Conservation (phyloP, 441 rosid species). For the Mallotus japonicus region DNA sequence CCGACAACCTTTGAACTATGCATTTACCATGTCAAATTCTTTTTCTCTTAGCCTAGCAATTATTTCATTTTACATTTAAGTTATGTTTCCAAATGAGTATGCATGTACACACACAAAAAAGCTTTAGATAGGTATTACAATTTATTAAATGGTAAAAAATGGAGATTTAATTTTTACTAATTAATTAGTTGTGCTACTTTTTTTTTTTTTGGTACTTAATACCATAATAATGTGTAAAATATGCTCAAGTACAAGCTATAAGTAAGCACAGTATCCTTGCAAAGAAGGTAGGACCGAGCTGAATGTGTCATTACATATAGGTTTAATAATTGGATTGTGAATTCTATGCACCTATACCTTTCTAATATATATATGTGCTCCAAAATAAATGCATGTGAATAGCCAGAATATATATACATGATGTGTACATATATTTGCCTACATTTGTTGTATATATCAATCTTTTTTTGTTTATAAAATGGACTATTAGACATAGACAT, state of each 20-base stretch:
- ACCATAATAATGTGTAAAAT: background rate
- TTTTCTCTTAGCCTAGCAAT: no score
- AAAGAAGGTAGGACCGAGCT: slow-evolving; percentile 19
- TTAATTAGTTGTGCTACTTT: background rate
- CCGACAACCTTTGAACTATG: no score
- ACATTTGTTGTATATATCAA: slow-evolving; percentile 10
- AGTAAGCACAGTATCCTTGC: background rate
- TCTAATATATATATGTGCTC: background rate
- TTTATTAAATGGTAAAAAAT: no score
- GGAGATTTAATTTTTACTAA: no score
- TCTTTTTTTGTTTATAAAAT: slow-evolving; percentile 8
- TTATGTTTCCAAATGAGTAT: no score
- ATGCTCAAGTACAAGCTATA: background rate
- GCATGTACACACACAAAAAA: no score
- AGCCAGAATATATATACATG: background rate
- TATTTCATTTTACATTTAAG: no score
- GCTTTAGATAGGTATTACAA: no score
- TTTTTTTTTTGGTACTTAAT: background rate
- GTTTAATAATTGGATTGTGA: slow-evolving; percentile 21
- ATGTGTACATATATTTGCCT: slow-evolving; percentile 12
- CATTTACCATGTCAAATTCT: no score
- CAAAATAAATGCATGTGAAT: slow-evolving; percentile 20
- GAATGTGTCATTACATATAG: background rate
- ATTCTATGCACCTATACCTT: background rate
- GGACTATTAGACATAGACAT: background rate